A percentile compares a stretch with the other conserved stretches of the same genome.
These are phyloP conservation scores for Microcos paniculata DNA, from an alignment of 345 rosid species.

Conservation along the genomic window DNA sequence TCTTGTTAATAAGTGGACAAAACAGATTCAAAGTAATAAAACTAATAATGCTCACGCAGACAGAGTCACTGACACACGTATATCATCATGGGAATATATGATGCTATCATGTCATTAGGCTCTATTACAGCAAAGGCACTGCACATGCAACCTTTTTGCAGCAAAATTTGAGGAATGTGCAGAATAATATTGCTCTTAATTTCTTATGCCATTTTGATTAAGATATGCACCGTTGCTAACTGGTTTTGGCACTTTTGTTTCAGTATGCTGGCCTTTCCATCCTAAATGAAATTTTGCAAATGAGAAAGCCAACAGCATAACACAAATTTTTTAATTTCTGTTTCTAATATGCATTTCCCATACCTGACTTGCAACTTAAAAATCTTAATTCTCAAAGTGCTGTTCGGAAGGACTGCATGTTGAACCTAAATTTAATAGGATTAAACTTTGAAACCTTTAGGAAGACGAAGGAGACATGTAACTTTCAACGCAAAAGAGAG, in stretches of 20 bases:
- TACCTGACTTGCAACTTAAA: not conserved
- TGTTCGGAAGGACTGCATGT: not conserved
- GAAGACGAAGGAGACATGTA: not conserved
- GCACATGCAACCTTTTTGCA: not conserved
- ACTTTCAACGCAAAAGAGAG: not conserved
- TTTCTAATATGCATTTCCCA: not conserved
- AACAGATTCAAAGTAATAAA: not conserved
- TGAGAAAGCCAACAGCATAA: not conserved
- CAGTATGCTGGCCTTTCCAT: not conserved
- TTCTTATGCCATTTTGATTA: not conserved
- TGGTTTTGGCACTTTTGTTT: not conserved
- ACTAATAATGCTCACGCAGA: not conserved
- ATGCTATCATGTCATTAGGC: not conserved
- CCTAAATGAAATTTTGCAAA: not conserved
- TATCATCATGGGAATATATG: not conserved
- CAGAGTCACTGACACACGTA: not conserved
- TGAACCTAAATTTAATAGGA: not conserved
- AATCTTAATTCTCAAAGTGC: not conserved
- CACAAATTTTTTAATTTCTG: too few relatives aligned
- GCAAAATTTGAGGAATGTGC: not conserved
- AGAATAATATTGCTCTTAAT: not conserved
- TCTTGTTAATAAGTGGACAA: not conserved
- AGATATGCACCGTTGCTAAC: not conserved
- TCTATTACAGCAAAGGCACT: slow-evolving; percentile 2
- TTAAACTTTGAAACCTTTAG: not conserved